phyloP scores from a whole-genome alignment of 2,329 filamentous ascomycete species.

The Teratosphaeriaceae sp. region DNA sequence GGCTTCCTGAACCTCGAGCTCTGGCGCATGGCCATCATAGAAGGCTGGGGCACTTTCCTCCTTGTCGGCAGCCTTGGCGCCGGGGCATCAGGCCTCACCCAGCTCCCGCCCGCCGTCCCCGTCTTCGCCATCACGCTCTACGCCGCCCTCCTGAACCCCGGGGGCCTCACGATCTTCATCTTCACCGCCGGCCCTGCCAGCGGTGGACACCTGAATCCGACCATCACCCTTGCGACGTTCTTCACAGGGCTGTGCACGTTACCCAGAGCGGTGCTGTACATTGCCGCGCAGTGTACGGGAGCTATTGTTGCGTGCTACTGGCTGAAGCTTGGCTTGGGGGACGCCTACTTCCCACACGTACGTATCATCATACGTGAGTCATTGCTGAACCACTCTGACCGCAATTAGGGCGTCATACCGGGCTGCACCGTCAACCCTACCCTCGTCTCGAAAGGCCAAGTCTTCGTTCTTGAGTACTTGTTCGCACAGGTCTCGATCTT shows the following conservation, averaged over 20 bases:
- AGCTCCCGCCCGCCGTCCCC: slow-evolving; percentile 1
- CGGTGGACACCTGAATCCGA: slow-evolving; percentile 49
- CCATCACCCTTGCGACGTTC: slow-evolving; percentile 49
- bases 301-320: slow-evolving; percentile 24
- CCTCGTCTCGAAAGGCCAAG: slow-evolving; percentile 15
- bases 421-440: slow-evolving; percentile 16
- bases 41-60: slow-evolving; percentile 19
- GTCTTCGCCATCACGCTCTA: slow-evolving; percentile 10
- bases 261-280: slow-evolving; percentile 42
- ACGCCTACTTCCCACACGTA: slow-evolving; percentile 13
- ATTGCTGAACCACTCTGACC: background rate
- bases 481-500: slow-evolving; percentile 42
- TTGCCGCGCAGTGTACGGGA: slow-evolving; percentile 41
- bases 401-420: slow-evolving; percentile 12
- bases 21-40: slow-evolving; percentile 18
- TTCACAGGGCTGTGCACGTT: slow-evolving; percentile 45
- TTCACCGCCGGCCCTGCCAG: slow-evolving; percentile 44
- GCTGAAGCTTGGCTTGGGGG: slow-evolving; percentile 15
- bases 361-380: background rate
- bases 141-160: slow-evolving; percentile 10
- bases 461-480: slow-evolving; percentile 44
- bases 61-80: slow-evolving; percentile 16
- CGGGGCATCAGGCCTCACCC: slow-evolving; percentile 14
- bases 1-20: slow-evolving; percentile 17
- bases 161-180: slow-evolving; percentile 40